Evolutionary conservation across 75 land plant genomes (phyloP), one percentile per base, ranked within the genome.

Genomic region (Isoetes taiwanensis): DNA sequence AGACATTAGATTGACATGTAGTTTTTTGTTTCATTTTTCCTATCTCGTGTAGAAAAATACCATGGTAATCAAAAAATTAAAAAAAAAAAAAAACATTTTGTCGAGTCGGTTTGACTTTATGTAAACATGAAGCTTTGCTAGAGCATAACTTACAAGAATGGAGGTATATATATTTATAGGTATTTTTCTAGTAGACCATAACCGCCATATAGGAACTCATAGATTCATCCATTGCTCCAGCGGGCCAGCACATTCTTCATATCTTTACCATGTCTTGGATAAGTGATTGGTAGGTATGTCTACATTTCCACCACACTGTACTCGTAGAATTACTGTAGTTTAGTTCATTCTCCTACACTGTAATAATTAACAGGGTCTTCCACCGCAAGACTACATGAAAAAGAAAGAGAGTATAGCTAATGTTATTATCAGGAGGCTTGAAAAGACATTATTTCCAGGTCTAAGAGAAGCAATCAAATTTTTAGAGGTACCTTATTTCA

Each of bases 241-340:
- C 79, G 23, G 90, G 83, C 2, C 70, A 63, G 43, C 98, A 93
- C 58, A 87, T 93, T 76, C 85, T 93, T 71, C 98, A 93, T 58
- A 76, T 87, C 38, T 93, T 93, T 58, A 88, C 98, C 40, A 84
- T 86, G 34, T 76, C 95, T 42, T 72, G 81, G 67, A 77, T 87
- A 17, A 89, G 87, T 28, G 90, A 88, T 34, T 93, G 95, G 95
- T 59, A 84, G 86, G 96, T 89, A 62, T n/a, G n/a, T n/a, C n/a
- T n/a, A n/a, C n/a, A n/a, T n/a, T n/a, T n/a, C n/a, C n/a, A n/a
- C n/a, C n/a, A n/a, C n/a, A 0, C 19, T 2, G 2, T 40, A 39
- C 30, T 0, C 39, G 16, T 8, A n/a, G n/a, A n/a, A n/a, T n/a
- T 6, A 30, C 11, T 17, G 38, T 28, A 1, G 3, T 61, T 12